Conservation (phyloP, 1,139 yeast genomes). For the Scheffersomyces quercinus region DNA sequence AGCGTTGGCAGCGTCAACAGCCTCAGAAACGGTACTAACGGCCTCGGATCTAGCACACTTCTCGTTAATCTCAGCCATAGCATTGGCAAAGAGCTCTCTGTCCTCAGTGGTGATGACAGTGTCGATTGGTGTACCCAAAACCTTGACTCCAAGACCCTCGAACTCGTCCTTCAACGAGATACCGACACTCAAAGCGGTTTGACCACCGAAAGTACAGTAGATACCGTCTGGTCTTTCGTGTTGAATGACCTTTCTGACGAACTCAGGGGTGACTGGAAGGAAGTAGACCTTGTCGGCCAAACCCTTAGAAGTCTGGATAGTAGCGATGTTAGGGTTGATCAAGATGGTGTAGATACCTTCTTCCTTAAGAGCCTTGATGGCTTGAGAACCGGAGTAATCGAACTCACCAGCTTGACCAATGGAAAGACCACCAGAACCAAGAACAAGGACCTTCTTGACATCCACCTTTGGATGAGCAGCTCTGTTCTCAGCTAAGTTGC, state of each 20-base stretch:
- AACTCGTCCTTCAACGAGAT: conserved; percentile 94
- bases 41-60: conserved; percentile 94
- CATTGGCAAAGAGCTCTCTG: conserved; percentile 90
- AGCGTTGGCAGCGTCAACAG: conserved; percentile 76
- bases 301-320: conserved; percentile 97
- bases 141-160: conserved; percentile 87
- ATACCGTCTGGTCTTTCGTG: conserved; percentile 97
- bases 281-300: conserved; percentile 97
- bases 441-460: conserved; percentile 90
- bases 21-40: conserved; percentile 76
- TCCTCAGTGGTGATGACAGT: conserved; percentile 97
- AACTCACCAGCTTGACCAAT: conserved; percentile 99
- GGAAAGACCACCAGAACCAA: conserved; percentile 98
- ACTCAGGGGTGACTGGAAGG: conserved; percentile 94
- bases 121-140: conserved; percentile 93
- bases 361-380: conserved; percentile 92
- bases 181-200: conserved; percentile 96
- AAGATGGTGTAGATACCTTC: conserved; percentile 95
- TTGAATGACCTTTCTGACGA: conserved; percentile 90
- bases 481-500: conserved; percentile 67
- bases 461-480: conserved; percentile 73
- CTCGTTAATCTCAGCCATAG: conserved; percentile 93
- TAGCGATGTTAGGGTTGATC: conserved; percentile 97
- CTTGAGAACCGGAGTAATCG: conserved; percentile 97
- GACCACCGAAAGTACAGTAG: conserved; percentile 97